A percentile compares a stretch with the other conserved stretches of the same genome.
Conservation (phyloP, 2,329 filamentous ascomycete species). For the Colletotrichum gloeosporioides region DNA sequence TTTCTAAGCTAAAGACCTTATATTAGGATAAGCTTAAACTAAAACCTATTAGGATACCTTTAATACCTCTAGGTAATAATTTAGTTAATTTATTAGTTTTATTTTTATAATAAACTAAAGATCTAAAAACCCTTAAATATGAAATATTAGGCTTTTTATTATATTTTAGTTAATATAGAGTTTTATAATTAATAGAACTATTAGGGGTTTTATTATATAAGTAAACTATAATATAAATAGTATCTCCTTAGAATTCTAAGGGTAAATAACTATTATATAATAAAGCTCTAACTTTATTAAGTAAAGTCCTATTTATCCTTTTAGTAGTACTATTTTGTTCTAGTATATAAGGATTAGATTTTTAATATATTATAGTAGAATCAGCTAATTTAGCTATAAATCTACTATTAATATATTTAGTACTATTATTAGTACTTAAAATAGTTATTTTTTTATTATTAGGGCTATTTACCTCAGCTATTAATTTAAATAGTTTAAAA, state of each 20-base stretch:
- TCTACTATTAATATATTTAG: neutral
- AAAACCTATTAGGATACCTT: neutral
- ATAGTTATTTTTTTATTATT: neutral
- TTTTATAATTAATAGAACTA: neutral
- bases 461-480: neutral
- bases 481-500: neutral
- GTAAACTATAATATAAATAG: neutral
- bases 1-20: neutral
- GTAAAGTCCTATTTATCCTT: neutral
- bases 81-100: neutral
- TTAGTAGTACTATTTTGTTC: neutral
- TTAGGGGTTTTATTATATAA: neutral
- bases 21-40: fast-evolving
- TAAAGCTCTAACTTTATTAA: neutral
- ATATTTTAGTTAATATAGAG: neutral
- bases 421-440: neutral
- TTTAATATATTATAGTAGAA: neutral
- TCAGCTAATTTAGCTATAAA: neutral
- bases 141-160: neutral
- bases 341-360: neutral
- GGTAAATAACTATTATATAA: neutral
- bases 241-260: neutral
- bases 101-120: neutral
- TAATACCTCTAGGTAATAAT: neutral
- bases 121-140: neutral